Base-by-base conservation (phyloP, 768 basidiomycete genomes). In the Kwoniella sp. region DNA sequence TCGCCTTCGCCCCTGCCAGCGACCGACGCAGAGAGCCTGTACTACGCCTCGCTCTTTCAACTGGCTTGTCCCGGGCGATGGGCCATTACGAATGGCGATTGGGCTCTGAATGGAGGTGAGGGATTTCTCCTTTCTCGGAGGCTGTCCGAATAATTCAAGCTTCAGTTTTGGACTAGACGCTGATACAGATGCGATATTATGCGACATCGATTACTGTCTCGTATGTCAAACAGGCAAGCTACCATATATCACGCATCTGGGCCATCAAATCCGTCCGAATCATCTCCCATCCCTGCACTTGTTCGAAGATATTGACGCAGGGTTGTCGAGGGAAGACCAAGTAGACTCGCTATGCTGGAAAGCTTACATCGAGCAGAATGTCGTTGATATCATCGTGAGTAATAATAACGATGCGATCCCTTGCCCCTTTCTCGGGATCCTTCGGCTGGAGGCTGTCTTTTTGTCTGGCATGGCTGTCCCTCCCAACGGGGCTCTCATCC, bases 381-480 rank as follows among this genome's bases (percentile, higher is more conserved):
- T 77, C 2, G 67, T 70, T 5, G 75, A 77, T 61, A 63, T 77
- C 3, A 63, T 74, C 20, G 75, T 77, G 30, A 47, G 75, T 68
- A 11, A 13, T 17, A 13, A 17, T 13, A 22, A 45, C 17, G 8
- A 62, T 45, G 20, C 17, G 8, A 31, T 20, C 51, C 26, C 23
- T n/a, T n/a, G n/a, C n/a, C n/a, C n/a, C n/a, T n/a, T n/a, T n/a
- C n/a, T n/a, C n/a, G n/a, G n/a, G n/a, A n/a, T n/a, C n/a, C n/a
- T n/a, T n/a, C n/a, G n/a, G n/a, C n/a, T n/a, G n/a, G n/a, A n/a
- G n/a, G n/a, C n/a, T n/a, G n/a, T n/a, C n/a, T n/a, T n/a, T n/a
- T n/a, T n/a, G n/a, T n/a, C n/a, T n/a, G n/a, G n/a, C n/a, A n/a
- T n/a, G n/a, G n/a, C n/a, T n/a, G n/a, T n/a, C n/a, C n/a, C n/a